A percentile compares a stretch with the other conserved stretches of the same genome.
phyloP scores from a whole-genome alignment of 129 eudicot species.

The Lonicera japonica region DNA sequence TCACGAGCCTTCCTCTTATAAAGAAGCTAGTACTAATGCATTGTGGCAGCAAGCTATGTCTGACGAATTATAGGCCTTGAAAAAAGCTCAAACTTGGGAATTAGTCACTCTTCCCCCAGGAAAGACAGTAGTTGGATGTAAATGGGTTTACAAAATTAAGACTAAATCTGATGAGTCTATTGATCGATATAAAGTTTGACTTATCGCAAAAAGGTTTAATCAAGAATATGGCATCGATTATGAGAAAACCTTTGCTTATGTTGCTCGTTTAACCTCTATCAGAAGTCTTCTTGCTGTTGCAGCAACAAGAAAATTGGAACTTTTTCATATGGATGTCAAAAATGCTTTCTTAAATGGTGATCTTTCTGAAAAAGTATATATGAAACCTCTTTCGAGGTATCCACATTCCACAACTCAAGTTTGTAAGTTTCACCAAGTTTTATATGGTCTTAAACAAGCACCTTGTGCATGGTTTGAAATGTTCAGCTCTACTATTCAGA shows the following conservation, averaged over 20 bases:
- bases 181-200: not conserved
- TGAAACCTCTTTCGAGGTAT: conserved; percentile 4
- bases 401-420: not conserved
- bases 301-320: not conserved
- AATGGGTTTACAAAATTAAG: not conserved
- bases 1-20: not conserved
- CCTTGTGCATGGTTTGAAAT: conserved; percentile 8
- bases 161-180: not conserved
- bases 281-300: not conserved
- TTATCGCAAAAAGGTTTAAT: not conserved
- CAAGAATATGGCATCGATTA: conserved; percentile 1
- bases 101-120: not conserved
- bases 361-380: conserved; percentile 6
- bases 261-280: not conserved
- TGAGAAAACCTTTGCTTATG: not conserved
- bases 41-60: not conserved
- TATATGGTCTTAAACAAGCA: conserved; percentile 7
- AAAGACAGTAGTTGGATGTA: not conserved
- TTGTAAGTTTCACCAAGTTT: not conserved
- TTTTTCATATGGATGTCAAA: not conserved
- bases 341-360: conserved; percentile 7
- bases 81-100: not conserved
- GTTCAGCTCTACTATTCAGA: not conserved
- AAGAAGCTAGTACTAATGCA: not conserved
- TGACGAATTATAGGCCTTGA: not conserved